These are phyloP conservation scores for Astrothelium macrocarpum DNA, from an alignment of 495 filamentous ascomycete genomes.

Conservation along the genomic window DNA sequence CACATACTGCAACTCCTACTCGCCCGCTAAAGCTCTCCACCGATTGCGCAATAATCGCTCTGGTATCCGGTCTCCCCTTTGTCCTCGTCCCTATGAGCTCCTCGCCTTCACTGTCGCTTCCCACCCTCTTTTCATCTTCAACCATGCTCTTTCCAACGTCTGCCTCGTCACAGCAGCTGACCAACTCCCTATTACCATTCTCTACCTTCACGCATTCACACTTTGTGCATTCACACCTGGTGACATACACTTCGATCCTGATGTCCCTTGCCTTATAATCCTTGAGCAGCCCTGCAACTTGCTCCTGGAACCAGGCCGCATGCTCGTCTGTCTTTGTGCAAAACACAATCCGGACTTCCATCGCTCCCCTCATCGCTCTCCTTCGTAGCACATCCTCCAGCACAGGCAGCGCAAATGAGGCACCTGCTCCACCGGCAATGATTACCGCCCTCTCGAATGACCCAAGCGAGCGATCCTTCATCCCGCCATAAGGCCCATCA, in stretches of 20 bases:
- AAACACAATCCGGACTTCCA: neutral
- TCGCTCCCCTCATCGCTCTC: neutral
- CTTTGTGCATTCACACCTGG: neutral
- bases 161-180: neutral
- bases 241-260: neutral
- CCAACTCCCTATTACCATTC: neutral
- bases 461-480: neutral
- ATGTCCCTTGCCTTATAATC: neutral
- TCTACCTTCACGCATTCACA: neutral
- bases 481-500: neutral
- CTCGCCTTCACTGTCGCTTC: neutral
- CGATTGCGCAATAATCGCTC: neutral
- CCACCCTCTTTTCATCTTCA: neutral
- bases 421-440: neutral
- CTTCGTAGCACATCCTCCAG: neutral
- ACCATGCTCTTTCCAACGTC: neutral
- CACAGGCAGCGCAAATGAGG: neutral
- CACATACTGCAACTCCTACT: neutral
- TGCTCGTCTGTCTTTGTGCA: neutral
- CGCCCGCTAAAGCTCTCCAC: neutral
- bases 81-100: neutral
- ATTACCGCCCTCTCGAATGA: neutral
- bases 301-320: neutral
- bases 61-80: neutral
- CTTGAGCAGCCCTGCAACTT: neutral